Percentiles rank a stretch among this genome's conserved stretches.
Evolutionary conservation across 805 yeast species (phyloP).

Genomic region (Crinitomyces ghanaensis): DNA sequence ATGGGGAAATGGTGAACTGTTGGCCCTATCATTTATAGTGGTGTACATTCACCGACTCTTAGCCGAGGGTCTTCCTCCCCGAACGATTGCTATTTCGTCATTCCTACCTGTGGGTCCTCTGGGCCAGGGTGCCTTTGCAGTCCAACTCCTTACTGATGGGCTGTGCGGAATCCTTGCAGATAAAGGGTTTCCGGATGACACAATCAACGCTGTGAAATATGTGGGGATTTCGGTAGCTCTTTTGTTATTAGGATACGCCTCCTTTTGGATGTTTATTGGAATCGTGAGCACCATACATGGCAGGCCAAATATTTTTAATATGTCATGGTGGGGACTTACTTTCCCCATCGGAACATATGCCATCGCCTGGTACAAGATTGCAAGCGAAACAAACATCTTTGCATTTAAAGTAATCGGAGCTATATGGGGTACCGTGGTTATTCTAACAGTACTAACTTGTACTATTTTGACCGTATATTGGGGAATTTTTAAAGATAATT

Average conservation of each 20-base stretch:
- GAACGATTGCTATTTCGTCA: constrained; percentile 41
- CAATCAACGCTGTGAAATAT: constrained; percentile 22
- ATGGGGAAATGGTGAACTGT: constrained; percentile 57
- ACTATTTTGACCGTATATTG: not conserved
- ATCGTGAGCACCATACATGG: constrained; percentile 24
- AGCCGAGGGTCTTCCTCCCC: constrained; percentile 47
- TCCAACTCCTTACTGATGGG: constrained; percentile 43
- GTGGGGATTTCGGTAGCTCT: constrained; percentile 33
- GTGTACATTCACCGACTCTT: constrained; percentile 51
- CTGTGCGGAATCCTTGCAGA: constrained; percentile 16
- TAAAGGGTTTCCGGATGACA: constrained; percentile 17
- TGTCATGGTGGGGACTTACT: constrained; percentile 73
- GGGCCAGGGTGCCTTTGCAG: constrained; percentile 75
- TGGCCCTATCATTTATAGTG: constrained; percentile 45
- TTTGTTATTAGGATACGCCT: constrained; percentile 43
- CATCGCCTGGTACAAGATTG: constrained; percentile 45
- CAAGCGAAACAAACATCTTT: constrained; percentile 31
- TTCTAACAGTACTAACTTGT: constrained; percentile 32
- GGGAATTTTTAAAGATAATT: not conserved
- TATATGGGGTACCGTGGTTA: constrained; percentile 45
- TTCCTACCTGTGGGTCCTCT: constrained; percentile 74
- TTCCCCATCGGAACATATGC: constrained; percentile 85
- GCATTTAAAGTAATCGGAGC: constrained; percentile 55
- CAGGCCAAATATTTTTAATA: constrained; percentile 33
- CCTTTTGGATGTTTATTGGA: constrained; percentile 41